A percentile compares a stretch with the other conserved stretches of the same genome.
phyloP scores from a whole-genome alignment of 2,329 filamentous ascomycete species.

The Pseudogymnoascus sp. region DNA sequence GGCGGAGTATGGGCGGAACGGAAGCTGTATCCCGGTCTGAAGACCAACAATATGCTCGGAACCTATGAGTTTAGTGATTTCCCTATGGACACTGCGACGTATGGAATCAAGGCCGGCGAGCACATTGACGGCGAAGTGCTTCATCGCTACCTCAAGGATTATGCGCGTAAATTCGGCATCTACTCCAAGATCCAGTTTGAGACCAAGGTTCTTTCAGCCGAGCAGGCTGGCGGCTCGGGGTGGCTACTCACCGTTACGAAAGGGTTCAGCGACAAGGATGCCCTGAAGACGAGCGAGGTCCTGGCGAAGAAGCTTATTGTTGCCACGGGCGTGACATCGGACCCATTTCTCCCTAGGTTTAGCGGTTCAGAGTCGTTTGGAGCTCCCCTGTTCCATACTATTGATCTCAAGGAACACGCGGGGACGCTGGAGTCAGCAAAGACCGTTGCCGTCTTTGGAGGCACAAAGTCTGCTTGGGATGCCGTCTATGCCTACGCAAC shows the following conservation, averaged over 20 bases:
- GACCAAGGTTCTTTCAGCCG: slow-evolving; percentile 40
- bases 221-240: slow-evolving; percentile 34
- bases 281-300: slow-evolving; percentile 21
- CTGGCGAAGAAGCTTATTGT: slow-evolving; percentile 41
- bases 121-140: slow-evolving; percentile 51
- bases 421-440: slow-evolving; percentile 35
- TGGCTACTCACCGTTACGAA: slow-evolving; percentile 33
- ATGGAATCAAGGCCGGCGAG: slow-evolving; percentile 37
- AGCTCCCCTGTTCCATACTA: slow-evolving; percentile 41
- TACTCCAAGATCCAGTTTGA: slow-evolving; percentile 39
- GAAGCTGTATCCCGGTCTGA: slow-evolving; percentile 59
- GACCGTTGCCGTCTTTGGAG: slow-evolving; percentile 49
- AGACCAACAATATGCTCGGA: slow-evolving; percentile 65
- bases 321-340: slow-evolving; percentile 47
- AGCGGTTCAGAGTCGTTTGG: slow-evolving; percentile 39
- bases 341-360: slow-evolving; percentile 39
- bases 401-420: slow-evolving; percentile 36
- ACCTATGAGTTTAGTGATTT: slow-evolving; percentile 69
- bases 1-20: slow-evolving; percentile 65
- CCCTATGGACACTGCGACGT: slow-evolving; percentile 52
- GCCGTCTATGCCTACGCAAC: slow-evolving; percentile 53
- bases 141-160: slow-evolving; percentile 48
- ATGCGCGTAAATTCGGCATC: slow-evolving; percentile 44
- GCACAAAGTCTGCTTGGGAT: slow-evolving; percentile 58
- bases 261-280: slow-evolving; percentile 15